Evolutionary conservation across 495 filamentous ascomycete species (phyloP).

Genomic region (Podospora bellae-mahoneyi): DNA sequence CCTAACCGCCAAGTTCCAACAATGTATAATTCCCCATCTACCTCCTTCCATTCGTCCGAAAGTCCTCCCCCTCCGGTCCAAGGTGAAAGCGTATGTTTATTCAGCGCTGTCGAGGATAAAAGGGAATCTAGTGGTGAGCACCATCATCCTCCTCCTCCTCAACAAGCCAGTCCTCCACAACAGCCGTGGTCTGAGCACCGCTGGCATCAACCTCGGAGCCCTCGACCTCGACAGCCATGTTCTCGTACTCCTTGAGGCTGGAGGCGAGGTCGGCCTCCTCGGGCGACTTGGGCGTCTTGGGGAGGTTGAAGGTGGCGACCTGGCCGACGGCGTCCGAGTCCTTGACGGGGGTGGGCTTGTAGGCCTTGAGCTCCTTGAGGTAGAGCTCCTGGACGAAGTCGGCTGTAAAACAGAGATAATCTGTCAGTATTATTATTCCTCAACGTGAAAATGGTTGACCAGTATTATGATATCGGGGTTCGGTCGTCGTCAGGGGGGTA

Average conservation of each 20-base stretch:
- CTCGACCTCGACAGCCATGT: slow-evolving; percentile 89
- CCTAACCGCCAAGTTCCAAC: too few species aligned
- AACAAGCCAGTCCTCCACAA: slow-evolving; percentile 49
- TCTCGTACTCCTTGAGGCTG: slow-evolving; percentile 90
- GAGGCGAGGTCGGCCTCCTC: slow-evolving; percentile 88
- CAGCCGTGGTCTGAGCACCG: slow-evolving; percentile 32
- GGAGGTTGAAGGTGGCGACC: slow-evolving; percentile 80
- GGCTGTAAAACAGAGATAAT: slow-evolving; percentile 48
- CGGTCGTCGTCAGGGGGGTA: neutral
- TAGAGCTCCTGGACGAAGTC: slow-evolving; percentile 97
- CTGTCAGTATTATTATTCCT: neutral
- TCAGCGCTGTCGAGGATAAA: neutral
- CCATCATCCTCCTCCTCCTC: slow-evolving; percentile 49
- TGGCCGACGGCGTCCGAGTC: slow-evolving; percentile 81
- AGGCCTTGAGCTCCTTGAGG: slow-evolving; percentile 86
- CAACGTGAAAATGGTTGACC: too few species aligned
- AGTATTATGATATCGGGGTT: too few species aligned
- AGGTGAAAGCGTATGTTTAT: neutral
- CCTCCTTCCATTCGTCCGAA: neutral
- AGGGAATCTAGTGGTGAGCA: slow-evolving; percentile 34
- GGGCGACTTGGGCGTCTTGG: slow-evolving; percentile 76
- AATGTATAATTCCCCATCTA: neutral
- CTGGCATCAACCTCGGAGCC: slow-evolving; percentile 59
- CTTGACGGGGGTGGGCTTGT: slow-evolving; percentile 84
- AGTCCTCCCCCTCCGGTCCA: neutral